Evolutionary conservation across 164 flowering plant genomes (phyloP).

Genomic region (Nymphaea colorata): DNA sequence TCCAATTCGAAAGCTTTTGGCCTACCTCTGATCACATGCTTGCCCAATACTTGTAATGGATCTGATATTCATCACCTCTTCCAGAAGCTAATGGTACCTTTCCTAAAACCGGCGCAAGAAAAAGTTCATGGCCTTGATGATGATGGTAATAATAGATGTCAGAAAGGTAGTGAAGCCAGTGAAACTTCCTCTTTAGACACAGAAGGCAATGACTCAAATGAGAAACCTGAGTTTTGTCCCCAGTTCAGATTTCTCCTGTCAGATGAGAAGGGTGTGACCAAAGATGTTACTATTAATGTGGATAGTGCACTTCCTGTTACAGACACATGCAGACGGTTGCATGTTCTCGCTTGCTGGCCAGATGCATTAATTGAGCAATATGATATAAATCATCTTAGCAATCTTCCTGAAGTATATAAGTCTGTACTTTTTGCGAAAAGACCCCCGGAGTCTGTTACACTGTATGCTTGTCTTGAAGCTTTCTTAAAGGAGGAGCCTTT

Average conservation of each 20-base stretch:
- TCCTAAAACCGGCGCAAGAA: slow-evolving; percentile 19
- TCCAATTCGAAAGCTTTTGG: slow-evolving; percentile 58
- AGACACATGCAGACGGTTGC: slow-evolving; percentile 21
- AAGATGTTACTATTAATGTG: slow-evolving; percentile 32
- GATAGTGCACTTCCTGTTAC: slow-evolving; percentile 24
- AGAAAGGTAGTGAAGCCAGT: slow-evolving; percentile 19
- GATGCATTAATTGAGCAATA: slow-evolving; percentile 33
- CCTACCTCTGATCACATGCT: slow-evolving; percentile 58
- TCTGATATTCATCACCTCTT: slow-evolving; percentile 40
- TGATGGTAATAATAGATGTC: slow-evolving; percentile 12
- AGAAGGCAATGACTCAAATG: slow-evolving; percentile 11
- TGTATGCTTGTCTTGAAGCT: slow-evolving; percentile 86
- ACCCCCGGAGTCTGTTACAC: slow-evolving; percentile 69
- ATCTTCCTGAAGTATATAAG: slow-evolving; percentile 66
- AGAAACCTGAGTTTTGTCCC: slow-evolving; percentile 14
- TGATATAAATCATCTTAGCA: slow-evolving; percentile 35
- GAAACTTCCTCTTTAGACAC: slow-evolving; percentile 11
- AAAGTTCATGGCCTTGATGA: slow-evolving; percentile 14
- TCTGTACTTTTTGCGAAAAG: slow-evolving; percentile 40
- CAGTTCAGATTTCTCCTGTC: slow-evolving; percentile 39
- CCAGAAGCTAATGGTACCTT: slow-evolving; percentile 44
- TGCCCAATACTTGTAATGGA: slow-evolving; percentile 29
- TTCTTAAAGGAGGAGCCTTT: slow-evolving; percentile 94
- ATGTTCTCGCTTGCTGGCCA: slow-evolving; percentile 64
- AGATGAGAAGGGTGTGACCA: slow-evolving; percentile 48